phyloP scores from a whole-genome alignment of 2,329 filamentous ascomycete genomes.

The Dactylellina haptotyla region DNA sequence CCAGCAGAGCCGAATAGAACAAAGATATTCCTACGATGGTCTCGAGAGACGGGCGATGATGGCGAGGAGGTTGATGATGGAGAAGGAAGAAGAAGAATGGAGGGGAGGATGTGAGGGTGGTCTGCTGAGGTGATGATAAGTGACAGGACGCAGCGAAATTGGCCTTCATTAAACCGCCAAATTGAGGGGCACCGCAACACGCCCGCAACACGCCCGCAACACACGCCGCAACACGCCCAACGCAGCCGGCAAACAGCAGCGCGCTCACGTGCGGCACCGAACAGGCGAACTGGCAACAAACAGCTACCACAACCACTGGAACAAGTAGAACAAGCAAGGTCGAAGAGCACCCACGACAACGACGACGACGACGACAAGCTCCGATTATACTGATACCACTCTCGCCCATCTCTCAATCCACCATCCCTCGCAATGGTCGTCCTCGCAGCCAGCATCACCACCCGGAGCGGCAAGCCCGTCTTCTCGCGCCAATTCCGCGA shows the following conservation, averaged over 20 bases:
- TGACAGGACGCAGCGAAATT: slow-evolving; percentile 23
- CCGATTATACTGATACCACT: slow-evolving; percentile 5
- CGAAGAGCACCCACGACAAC: slow-evolving; percentile 8
- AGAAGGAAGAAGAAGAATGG: neutral
- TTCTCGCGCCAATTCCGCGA: slow-evolving; percentile 97
- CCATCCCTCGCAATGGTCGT: slow-evolving; percentile 72
- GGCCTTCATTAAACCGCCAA: too few species aligned
- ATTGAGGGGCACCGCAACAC: slow-evolving; percentile 40
- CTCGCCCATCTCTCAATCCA: slow-evolving; percentile 9
- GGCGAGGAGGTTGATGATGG: neutral
- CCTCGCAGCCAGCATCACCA: slow-evolving; percentile 98
- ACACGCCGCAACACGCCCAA: slow-evolving; percentile 2
- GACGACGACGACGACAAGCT: slow-evolving; percentile 30
- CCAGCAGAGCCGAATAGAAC: neutral
- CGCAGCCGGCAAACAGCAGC: slow-evolving; percentile 19
- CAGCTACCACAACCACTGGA: too few species aligned
- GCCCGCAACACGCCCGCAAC: slow-evolving; percentile 25
- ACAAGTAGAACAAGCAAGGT: neutral
- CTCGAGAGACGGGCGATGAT: neutral
- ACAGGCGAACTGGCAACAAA: slow-evolving; percentile 54
- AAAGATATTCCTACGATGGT: neutral
- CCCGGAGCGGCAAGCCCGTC: slow-evolving; percentile 96
- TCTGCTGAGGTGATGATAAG: too few species aligned
- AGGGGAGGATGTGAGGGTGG: neutral
- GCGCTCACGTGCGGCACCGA: slow-evolving; percentile 28